Conservation (phyloP, 2,329 filamentous ascomycete genomes). For the Nemania sp. region DNA sequence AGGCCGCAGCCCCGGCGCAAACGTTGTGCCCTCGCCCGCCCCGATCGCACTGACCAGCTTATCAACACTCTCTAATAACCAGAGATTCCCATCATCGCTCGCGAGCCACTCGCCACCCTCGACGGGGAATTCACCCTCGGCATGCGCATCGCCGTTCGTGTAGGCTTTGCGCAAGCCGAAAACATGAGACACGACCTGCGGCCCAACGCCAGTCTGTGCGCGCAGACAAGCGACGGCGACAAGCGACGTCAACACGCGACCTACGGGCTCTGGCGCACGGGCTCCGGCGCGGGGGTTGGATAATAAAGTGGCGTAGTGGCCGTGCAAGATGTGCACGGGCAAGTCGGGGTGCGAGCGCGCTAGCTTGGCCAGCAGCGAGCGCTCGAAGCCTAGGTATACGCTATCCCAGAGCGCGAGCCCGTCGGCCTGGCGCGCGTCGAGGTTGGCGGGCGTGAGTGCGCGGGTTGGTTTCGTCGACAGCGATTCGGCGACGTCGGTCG, state of each 20-base stretch:
- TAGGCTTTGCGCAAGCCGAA: constrained; percentile 79
- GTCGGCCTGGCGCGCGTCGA: constrained; percentile 57
- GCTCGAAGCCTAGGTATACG: constrained; percentile 75
- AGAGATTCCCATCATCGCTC: constrained; percentile 65
- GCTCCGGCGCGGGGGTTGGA: constrained; percentile 61
- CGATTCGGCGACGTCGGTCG: constrained; percentile 53
- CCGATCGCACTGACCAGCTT: constrained; percentile 54
- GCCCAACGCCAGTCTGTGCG: constrained; percentile 79
- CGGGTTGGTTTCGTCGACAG: constrained; percentile 64
- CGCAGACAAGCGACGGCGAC: constrained; percentile 75
- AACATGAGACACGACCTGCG: constrained; percentile 79
- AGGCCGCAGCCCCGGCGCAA: constrained; percentile 54
- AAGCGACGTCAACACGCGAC: constrained; percentile 71
- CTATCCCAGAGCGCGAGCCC: constrained; percentile 73
- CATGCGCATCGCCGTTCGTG: constrained; percentile 62
- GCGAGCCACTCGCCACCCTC: constrained; percentile 63
- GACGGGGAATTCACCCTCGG: constrained; percentile 49
- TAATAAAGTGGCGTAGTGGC: constrained; percentile 74
- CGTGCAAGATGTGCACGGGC: constrained; percentile 76
- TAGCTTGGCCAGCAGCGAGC: constrained; percentile 71
- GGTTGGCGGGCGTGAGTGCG: constrained; percentile 52
- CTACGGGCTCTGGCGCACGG: constrained; percentile 55
- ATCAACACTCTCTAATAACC: constrained; percentile 66
- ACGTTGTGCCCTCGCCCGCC: constrained; percentile 52
- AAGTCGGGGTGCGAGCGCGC: constrained; percentile 78